Percentiles rank a stretch among this genome's conserved stretches.
Conservation (phyloP, 2,329 filamentous ascomycete species). For the Ophiostoma ips region DNA sequence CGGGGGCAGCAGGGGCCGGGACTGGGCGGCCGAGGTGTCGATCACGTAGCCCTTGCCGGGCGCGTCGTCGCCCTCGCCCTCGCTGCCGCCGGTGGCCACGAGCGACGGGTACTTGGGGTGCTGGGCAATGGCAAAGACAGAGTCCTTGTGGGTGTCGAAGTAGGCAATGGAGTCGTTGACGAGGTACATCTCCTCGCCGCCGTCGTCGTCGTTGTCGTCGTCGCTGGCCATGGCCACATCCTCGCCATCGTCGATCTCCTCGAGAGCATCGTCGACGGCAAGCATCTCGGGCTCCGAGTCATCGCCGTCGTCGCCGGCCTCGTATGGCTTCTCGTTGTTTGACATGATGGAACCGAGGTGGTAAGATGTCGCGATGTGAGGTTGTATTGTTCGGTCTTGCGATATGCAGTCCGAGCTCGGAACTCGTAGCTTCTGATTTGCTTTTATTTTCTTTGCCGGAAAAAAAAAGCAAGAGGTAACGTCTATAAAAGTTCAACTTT, state of each 20-base stretch:
- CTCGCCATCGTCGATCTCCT: conserved; percentile 54
- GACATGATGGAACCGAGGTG: neutral
- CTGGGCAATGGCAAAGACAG: conserved; percentile 87
- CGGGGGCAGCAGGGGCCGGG: conserved; percentile 56
- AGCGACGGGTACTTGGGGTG: conserved; percentile 69
- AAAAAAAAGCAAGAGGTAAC: neutral
- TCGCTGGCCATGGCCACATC: conserved; percentile 25
- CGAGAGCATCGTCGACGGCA: conserved; percentile 61
- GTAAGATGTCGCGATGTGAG: neutral
- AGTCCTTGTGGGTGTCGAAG: conserved; percentile 82
- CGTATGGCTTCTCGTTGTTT: conserved; percentile 19
- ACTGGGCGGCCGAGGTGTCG: conserved; percentile 52
- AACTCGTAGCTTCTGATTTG: neutral
- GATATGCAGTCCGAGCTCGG: too few species aligned
- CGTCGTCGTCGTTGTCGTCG: conserved; percentile 7
- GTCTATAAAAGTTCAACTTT: neutral
- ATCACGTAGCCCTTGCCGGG: conserved; percentile 77
- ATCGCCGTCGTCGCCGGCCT: conserved; percentile 23
- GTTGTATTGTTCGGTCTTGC: neutral
- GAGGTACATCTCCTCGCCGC: conserved; percentile 52
- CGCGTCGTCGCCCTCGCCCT: conserved; percentile 42
- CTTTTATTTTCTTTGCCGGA: too few species aligned
- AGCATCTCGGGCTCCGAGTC: conserved; percentile 59
- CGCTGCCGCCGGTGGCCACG: conserved; percentile 71
- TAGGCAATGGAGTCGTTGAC: conserved; percentile 89